Evolutionary conservation across 495 filamentous ascomycete genomes (phyloP), one percentile per base, ranked within the genome.

Genomic region (Neurospora sp.): DNA sequence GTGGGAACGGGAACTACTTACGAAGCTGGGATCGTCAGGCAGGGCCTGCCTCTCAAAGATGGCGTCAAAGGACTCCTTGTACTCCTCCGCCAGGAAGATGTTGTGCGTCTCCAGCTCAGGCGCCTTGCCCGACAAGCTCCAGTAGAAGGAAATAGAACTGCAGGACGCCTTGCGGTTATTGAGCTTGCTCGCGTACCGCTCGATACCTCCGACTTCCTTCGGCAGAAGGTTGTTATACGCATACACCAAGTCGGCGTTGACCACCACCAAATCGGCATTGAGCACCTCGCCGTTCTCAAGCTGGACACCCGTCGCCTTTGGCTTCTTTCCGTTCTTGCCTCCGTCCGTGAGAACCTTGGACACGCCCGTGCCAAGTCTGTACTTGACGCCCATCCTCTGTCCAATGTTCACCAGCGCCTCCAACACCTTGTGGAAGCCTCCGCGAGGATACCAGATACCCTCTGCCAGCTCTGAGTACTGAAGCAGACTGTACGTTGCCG

Each of bases 101-200:
- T 93, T 93, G 78, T 93, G 91, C 10, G 89, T 86, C n/a, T 82
- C 80, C 2, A 93, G 82, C 74, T 89, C 84, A 0, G 89, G 87
- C 3, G 92, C 78, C 39, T 82, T 79, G 35, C 83, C 78, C 72
- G 86, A 79, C 35, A 93, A 84, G 23, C 86, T 84, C 91, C 91
- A 93, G 82, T 92, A 93, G 80, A 92, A 92, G 6, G 89, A 92
- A 54, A 93, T 91, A 46, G 88, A 90, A 77, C 88, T 90, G 81
- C 91, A 93, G 9, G 88, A 90, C 40, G 88, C 84, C 0, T 84
- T 75, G 2, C 85, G 80, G 69, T 83, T 81, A 37, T 82, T 74
- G 7, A 92, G 84, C 16, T 82, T 82, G 16, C 79, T 74, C 18
- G 86, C 83, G 72, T 88, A 87, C 1, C 69, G 59, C 38, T 75